Base-by-base conservation (phyloP, 257 asterid species). In the Mentha longifolia region DNA sequence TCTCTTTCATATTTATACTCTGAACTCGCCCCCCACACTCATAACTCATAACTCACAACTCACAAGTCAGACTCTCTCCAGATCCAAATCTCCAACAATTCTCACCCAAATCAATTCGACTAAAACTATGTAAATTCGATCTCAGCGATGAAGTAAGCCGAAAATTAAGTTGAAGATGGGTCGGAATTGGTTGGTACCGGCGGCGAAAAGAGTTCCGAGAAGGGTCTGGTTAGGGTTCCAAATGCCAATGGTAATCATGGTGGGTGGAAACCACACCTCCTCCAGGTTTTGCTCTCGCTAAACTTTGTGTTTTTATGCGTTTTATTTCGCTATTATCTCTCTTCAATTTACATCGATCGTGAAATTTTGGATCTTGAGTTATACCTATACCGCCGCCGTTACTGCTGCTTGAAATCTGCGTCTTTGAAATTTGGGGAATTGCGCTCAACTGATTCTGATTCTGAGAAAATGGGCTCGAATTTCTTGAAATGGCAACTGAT, bases 231-330 rank as follows among this genome's bases (percentile, higher is more conserved):
- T 92, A 67, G 89, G 98, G 43, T 78, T 25, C 15, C 95, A 89
- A 92, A 84, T 73, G 76, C 76, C 95, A 11, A 84, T 80, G 68
- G 93, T 75, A 79, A 86, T 92, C 88, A 80, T 89, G 77, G 87
- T 92, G 98, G 98, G 96, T 89, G 98, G 94, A 68, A 89, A 89
- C 70, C 96, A 92, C 90, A 92, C 98, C 67, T 89, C 98, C 0
- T 92, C 94, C 94, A 92, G 96, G 90, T 92, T 92, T 84, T 89
- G 96, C 76, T 82, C 96, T 82, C 98, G 98, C 85, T 92, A 89
- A 81, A 46, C 4, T 33, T 39, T 67, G 19, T 77, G 65, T 19
- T 59, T 45, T 65, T 4, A 31, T 16, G 52, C 45, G 11, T 46
- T 52, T 58, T 68, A 4, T 46, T 81, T 77, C 78, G 77, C 78